phyloP scores from a whole-genome alignment of 768 basidiomycete genomes.

The Phanerochaete sordida region DNA sequence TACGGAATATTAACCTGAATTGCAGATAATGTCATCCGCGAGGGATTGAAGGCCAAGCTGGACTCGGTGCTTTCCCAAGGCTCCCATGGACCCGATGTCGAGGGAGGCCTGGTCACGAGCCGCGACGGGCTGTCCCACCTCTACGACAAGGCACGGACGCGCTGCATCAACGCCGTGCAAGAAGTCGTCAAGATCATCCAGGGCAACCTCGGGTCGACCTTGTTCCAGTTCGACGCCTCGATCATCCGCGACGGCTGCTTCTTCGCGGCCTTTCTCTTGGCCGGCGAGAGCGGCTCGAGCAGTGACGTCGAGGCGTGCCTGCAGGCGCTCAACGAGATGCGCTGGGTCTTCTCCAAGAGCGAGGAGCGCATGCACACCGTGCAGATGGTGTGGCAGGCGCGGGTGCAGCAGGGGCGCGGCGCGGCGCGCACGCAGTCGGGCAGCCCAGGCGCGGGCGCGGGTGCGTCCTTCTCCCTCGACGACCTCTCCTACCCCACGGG shows the following conservation, averaged over 20 bases:
- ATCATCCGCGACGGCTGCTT: slow-evolving; percentile 88
- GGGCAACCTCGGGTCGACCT: slow-evolving; percentile 44
- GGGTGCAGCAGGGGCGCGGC: slow-evolving; percentile 13
- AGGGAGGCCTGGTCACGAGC: slow-evolving; percentile 18
- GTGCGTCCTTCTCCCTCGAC: slow-evolving; percentile 2
- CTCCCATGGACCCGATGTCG: slow-evolving; percentile 15
- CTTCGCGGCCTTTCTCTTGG: slow-evolving; percentile 78
- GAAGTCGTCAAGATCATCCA: slow-evolving; percentile 45
- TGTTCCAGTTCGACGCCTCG: slow-evolving; percentile 85
- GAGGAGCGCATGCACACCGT: slow-evolving; percentile 69
- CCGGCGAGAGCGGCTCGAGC: slow-evolving; percentile 42
- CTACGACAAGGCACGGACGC: slow-evolving; percentile 39
- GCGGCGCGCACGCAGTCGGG: slow-evolving; percentile 4
- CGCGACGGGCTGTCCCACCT: slow-evolving; percentile 33
- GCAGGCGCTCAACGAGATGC: slow-evolving; percentile 73
- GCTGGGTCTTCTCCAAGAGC: slow-evolving; percentile 75
- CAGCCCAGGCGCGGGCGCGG: neutral
- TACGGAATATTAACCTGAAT: neutral
- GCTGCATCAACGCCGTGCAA: slow-evolving; percentile 43
- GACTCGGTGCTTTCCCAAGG: slow-evolving; percentile 23
- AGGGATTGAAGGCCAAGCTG: slow-evolving; percentile 67
- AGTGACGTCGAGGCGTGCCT: slow-evolving; percentile 57
- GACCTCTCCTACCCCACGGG: slow-evolving; percentile 13
- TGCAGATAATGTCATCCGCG: slow-evolving; percentile 81
- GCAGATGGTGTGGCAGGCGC: slow-evolving; percentile 40